Conservation (phyloP, 441 rosid species). For the Mallotus repandus region DNA sequence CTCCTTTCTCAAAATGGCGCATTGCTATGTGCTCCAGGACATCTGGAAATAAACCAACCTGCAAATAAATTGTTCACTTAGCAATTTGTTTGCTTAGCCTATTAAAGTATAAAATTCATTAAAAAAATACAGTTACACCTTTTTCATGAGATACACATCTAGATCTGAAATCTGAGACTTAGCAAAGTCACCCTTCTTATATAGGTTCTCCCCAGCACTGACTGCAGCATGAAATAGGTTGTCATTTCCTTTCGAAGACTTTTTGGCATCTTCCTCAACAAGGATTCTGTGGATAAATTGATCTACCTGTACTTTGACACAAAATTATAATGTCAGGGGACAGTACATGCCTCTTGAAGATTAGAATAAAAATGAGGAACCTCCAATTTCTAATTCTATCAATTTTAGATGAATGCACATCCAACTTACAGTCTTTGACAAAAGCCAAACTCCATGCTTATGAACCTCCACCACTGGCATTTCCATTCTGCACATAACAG, state of each 20-base stretch:
- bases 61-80: conserved; percentile 22
- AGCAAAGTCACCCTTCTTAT: conserved; percentile 57
- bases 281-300: conserved; percentile 75
- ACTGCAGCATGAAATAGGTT: conserved; percentile 48
- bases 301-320: conserved; percentile 50
- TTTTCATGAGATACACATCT: conserved; percentile 63
- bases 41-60: conserved; percentile 93
- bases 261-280: conserved; percentile 64
- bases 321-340: conserved; percentile 1
- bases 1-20: conserved; percentile 69
- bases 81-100: conserved; percentile 7
- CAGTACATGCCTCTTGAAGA: not conserved
- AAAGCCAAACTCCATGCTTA: conserved; percentile 75
- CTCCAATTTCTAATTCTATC: not conserved
- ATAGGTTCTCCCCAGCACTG: conserved; percentile 55
- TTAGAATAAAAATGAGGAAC: not conserved
- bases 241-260: conserved; percentile 31
- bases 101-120: conserved; percentile 16
- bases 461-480: conserved; percentile 89
- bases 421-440: conserved; percentile 72
- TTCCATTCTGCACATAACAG: conserved; percentile 60
- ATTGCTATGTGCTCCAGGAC: conserved; percentile 69
- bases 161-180: conserved; percentile 48
- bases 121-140: conserved; percentile 39
- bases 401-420: conserved; percentile 14